These are phyloP conservation scores for Linderina pennispora DNA, from an alignment of 192 early-diverging fungal genomes.

Conservation along the genomic window DNA sequence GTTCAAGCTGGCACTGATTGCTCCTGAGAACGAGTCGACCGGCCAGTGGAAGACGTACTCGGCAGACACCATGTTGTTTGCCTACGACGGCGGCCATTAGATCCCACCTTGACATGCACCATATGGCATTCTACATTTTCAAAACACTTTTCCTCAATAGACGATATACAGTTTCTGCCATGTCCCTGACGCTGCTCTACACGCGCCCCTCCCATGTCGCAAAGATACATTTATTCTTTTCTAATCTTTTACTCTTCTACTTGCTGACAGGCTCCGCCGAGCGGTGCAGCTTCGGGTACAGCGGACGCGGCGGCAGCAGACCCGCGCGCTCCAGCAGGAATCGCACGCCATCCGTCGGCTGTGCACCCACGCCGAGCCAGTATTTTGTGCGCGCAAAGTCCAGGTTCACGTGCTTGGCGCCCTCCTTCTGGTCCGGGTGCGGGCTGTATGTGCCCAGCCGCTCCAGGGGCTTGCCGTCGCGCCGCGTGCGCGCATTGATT, in stretches of 20 bases:
- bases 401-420: constrained; percentile 79
- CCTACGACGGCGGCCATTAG: constrained; percentile 12
- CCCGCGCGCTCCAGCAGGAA: constrained; percentile 64
- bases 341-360: constrained; percentile 85
- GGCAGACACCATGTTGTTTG: constrained; percentile 32
- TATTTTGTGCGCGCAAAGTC: constrained; percentile 90
- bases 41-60: constrained; percentile 18
- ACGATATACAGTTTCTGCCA: no score
- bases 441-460: constrained; percentile 89
- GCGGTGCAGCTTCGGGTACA: constrained; percentile 32
- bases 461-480: constrained; percentile 88
- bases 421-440: constrained; percentile 60
- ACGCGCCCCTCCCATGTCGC: no score
- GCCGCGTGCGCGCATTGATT: constrained; percentile 68
- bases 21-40: constrained; percentile 12
- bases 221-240: no score
- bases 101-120: no score
- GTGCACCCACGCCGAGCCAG: constrained; percentile 96
- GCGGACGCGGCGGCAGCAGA: constrained; percentile 37
- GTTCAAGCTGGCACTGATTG: constrained; percentile 28
- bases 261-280: constrained; percentile 12
- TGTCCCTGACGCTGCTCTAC: no score
- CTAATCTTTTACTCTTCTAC: no score
- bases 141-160: no score
- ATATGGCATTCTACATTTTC: no score